Evolutionary conservation across 2,329 filamentous ascomycete genomes (phyloP).

Genomic region (Chaetomiaceae sp.): DNA sequence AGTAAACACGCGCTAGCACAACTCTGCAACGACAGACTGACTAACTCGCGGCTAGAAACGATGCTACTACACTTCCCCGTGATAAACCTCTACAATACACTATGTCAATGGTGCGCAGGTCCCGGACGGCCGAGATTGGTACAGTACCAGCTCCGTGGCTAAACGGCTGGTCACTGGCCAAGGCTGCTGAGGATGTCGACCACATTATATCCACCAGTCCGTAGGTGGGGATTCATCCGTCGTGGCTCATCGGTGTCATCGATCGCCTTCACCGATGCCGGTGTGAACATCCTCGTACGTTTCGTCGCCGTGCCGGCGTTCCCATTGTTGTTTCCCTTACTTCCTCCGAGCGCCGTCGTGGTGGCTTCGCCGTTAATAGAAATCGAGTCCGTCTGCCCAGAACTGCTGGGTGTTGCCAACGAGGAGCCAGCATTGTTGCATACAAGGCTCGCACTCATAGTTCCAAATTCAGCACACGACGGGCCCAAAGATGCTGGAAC

Average conservation of each 20-base stretch:
- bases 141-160: background rate
- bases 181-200: background rate
- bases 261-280: constrained; percentile 42
- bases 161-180: background rate
- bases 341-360: constrained; percentile 10
- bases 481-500: background rate
- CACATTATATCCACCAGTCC: constrained; percentile 9
- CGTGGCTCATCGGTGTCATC: constrained; percentile 47
- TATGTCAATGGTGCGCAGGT: background rate
- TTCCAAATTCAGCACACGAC: constrained; percentile 32
- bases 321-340: background rate
- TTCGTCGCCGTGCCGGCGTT: constrained; percentile 37
- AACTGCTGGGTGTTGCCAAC: constrained; percentile 5
- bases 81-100: background rate
- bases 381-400: background rate
- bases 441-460: constrained; percentile 30
- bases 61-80: background rate
- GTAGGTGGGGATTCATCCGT: constrained; percentile 33
- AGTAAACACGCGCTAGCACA: background rate
- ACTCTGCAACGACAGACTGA: background rate
- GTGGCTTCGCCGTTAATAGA: constrained; percentile 10
- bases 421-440: constrained; percentile 22
- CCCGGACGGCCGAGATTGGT: background rate
- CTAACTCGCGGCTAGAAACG: background rate
- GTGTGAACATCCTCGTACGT: constrained; percentile 44